Percentiles rank a stretch among this genome's conserved stretches.
phyloP scores from a whole-genome alignment of 2,329 filamentous ascomycete species.

The Colletotrichum tropicicola region DNA sequence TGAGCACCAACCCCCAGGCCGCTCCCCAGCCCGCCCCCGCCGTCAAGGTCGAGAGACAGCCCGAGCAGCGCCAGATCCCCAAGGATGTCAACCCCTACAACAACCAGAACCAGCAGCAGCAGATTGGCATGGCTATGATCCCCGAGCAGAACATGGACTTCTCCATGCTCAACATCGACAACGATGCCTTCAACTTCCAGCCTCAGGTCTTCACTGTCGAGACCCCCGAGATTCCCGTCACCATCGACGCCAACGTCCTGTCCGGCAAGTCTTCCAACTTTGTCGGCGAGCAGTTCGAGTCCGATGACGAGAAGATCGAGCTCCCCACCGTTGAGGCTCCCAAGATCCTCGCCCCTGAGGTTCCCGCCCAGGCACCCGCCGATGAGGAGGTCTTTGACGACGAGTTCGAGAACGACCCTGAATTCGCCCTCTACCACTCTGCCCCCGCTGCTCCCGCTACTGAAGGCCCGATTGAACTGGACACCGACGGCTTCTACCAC shows the following conservation, averaged over 20 bases:
- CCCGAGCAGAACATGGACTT: constrained; percentile 83
- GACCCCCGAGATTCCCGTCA: constrained; percentile 70
- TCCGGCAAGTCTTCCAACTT: constrained; percentile 75
- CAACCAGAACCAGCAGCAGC: constrained; percentile 65
- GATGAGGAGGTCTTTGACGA: constrained; percentile 50
- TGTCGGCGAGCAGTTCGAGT: constrained; percentile 53
- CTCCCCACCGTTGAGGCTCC: constrained; percentile 61
- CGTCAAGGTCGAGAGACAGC: constrained; percentile 41
- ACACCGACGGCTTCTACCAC: constrained; percentile 51
- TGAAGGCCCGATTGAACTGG: constrained; percentile 46
- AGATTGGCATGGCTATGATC: constrained; percentile 84
- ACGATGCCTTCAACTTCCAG: constrained; percentile 66
- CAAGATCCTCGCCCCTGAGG: constrained; percentile 40
- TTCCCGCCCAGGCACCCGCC: constrained; percentile 35
- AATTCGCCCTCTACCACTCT: constrained; percentile 68
- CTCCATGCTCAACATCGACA: constrained; percentile 71
- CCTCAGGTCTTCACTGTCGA: constrained; percentile 81
- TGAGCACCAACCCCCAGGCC: constrained; percentile 67
- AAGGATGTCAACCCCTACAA: constrained; percentile 75
- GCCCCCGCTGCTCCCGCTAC: constrained; percentile 37
- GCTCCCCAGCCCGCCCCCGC: constrained; percentile 46
- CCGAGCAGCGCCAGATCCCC: constrained; percentile 51
- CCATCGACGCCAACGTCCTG: constrained; percentile 69
- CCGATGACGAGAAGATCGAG: constrained; percentile 65
- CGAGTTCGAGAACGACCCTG: constrained; percentile 70